phyloP scores from a whole-genome alignment of 441 rosid genomes.

The Pelargonium fulgidum region DNA sequence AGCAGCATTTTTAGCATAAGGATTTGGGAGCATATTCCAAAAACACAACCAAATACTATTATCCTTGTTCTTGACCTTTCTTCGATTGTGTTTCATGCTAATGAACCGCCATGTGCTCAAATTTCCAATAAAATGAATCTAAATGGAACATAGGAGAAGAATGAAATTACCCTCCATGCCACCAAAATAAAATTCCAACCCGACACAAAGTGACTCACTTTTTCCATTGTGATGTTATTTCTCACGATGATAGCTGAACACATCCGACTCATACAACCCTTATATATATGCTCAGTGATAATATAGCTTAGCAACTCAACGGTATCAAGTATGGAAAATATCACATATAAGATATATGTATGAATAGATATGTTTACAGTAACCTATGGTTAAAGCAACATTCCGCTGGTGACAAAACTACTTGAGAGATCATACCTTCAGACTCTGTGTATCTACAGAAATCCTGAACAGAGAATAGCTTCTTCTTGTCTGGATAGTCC shows the following conservation, averaged over 20 bases:
- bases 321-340: neutral
- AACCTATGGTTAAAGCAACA: slow-evolving; percentile 8
- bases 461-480: slow-evolving; percentile 86
- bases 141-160: neutral
- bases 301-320: neutral
- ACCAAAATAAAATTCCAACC: neutral
- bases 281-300: neutral
- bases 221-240: neutral
- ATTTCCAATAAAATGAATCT: neutral
- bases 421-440: slow-evolving; percentile 59
- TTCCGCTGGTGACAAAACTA: neutral
- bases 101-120: neutral
- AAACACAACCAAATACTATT: neutral
- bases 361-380: neutral
- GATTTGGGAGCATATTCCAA: neutral
- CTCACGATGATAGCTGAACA: neutral
- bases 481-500: slow-evolving; percentile 94
- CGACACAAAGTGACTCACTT: neutral
- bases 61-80: neutral
- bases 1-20: too few relatives aligned
- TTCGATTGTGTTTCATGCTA: neutral
- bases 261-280: neutral
- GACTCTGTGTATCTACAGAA: slow-evolving; percentile 94
- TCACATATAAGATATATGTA: neutral
- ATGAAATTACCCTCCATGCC: neutral